These are phyloP conservation scores for Trichoderma orchidacearum DNA, from an alignment of 495 filamentous ascomycete species.

Conservation along the genomic window DNA sequence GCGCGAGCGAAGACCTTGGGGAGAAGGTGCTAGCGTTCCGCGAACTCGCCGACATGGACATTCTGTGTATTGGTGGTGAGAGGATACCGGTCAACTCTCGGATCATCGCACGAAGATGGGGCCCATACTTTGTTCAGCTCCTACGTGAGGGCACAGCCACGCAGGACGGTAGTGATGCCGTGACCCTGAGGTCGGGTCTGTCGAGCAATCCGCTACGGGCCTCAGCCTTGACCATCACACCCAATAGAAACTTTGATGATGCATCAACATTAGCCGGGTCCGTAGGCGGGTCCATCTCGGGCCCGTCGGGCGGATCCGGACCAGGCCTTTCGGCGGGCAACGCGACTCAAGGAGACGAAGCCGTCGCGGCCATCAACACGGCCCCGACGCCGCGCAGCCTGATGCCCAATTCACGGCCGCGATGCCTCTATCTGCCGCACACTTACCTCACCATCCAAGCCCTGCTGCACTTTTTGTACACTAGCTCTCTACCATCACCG, in stretches of 20 bases:
- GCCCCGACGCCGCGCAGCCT: constrained; percentile 37
- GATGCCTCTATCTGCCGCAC: constrained; percentile 86
- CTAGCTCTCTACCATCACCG: constrained; percentile 65
- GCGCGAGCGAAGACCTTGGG: constrained; percentile 74
- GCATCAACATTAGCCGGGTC: constrained; percentile 20
- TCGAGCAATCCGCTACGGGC: constrained; percentile 41
- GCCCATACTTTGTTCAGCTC: constrained; percentile 85
- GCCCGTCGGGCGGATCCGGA: constrained; percentile 21
- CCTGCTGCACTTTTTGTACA: constrained; percentile 85
- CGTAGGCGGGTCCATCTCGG: constrained; percentile 24
- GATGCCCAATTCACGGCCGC: constrained; percentile 59
- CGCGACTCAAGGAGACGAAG: constrained; percentile 6
- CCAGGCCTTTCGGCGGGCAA: constrained; percentile 15
- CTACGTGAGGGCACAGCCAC: constrained; percentile 59
- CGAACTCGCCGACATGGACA: constrained; percentile 95
- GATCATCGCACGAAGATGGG: constrained; percentile 78
- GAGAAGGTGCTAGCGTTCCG: constrained; percentile 59
- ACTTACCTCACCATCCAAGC: constrained; percentile 77
- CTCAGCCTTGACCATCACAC: constrained; percentile 77
- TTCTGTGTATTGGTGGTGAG: constrained; percentile 79
- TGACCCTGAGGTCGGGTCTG: constrained; percentile 25
- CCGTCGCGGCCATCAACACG: constrained; percentile 28
- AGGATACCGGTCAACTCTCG: constrained; percentile 87
- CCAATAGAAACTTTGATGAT: constrained; percentile 36
- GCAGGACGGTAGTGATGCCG: constrained; percentile 37